Conservation (phyloP, 1,139 yeast genomes). For the Spathaspora sp. region DNA sequence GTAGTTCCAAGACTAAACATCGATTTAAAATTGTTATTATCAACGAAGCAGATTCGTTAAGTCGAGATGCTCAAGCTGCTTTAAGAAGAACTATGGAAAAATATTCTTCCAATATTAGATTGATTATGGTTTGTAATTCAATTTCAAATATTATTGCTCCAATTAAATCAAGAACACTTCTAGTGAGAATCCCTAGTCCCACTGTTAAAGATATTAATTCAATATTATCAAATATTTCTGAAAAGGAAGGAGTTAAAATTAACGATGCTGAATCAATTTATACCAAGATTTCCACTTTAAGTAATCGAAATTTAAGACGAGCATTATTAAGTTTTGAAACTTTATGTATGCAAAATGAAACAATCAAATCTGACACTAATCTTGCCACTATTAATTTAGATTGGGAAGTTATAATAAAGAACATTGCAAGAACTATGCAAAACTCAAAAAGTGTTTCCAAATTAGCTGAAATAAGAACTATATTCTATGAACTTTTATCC, state of each 20-base stretch:
- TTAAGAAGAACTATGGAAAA: conserved; percentile 97
- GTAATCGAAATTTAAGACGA: conserved; percentile 74
- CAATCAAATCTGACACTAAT: conserved; percentile 33
- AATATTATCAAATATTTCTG: conserved; percentile 57
- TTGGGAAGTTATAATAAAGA: conserved; percentile 79
- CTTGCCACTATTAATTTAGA: conserved; percentile 54
- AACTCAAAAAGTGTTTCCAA: conserved; percentile 68
- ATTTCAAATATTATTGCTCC: conserved; percentile 93
- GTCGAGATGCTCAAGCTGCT: conserved; percentile 97
- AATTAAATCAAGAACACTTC: conserved; percentile 85
- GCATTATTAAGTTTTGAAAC: conserved; percentile 84
- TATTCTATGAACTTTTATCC: conserved; percentile 79
- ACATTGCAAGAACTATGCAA: conserved; percentile 59
- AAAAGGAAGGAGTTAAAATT: conserved; percentile 52
- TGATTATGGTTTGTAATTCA: conserved; percentile 82
- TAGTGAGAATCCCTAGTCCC: conserved; percentile 87
- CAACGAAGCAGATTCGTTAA: conserved; percentile 89
- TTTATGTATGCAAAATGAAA: conserved; percentile 70
- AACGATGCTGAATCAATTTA: conserved; percentile 44
- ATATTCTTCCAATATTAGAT: conserved; percentile 82
- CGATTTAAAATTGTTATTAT: conserved; percentile 89
- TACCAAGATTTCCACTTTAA: conserved; percentile 50
- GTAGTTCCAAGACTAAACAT: conserved; percentile 45
- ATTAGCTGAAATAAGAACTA: conserved; percentile 70
- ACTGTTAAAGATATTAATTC: conserved; percentile 50